Conservation (phyloP, 202 grass and related monocot species). For the Carex arenaria region DNA sequence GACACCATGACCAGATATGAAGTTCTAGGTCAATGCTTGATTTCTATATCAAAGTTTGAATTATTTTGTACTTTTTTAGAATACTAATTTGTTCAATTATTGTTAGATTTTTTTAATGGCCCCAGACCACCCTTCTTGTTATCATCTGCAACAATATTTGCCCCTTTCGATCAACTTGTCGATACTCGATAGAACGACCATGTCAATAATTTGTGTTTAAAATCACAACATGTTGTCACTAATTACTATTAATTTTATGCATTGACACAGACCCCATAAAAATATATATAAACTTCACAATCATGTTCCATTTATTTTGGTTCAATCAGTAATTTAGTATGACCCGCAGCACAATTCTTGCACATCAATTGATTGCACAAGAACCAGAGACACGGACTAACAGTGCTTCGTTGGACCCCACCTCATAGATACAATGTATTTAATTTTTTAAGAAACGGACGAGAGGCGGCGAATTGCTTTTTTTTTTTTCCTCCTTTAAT, state of each 20-base stretch:
- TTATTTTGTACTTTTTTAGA: background rate
- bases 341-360: background rate
- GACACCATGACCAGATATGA: background rate
- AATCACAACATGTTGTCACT: background rate
- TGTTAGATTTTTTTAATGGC: background rate
- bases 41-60: conserved; percentile 1
- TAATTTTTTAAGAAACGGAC: background rate
- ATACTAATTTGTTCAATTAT: background rate
- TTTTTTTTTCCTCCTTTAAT: background rate
- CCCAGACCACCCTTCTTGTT: no score
- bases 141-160: background rate
- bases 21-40: background rate
- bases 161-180: background rate
- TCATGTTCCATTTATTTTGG: background rate
- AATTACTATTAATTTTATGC: background rate
- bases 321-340: background rate
- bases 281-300: background rate
- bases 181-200: background rate
- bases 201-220: background rate
- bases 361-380: background rate
- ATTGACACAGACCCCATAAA: background rate
- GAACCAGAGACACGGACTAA: background rate
- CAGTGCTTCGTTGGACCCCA: background rate
- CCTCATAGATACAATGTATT: background rate
- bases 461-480: conserved; percentile 12